A percentile compares a stretch with the other conserved stretches of the same genome.
Evolutionary conservation across 2,329 filamentous ascomycete species (phyloP).

Genomic region (Dryadomyces sulphureus): DNA sequence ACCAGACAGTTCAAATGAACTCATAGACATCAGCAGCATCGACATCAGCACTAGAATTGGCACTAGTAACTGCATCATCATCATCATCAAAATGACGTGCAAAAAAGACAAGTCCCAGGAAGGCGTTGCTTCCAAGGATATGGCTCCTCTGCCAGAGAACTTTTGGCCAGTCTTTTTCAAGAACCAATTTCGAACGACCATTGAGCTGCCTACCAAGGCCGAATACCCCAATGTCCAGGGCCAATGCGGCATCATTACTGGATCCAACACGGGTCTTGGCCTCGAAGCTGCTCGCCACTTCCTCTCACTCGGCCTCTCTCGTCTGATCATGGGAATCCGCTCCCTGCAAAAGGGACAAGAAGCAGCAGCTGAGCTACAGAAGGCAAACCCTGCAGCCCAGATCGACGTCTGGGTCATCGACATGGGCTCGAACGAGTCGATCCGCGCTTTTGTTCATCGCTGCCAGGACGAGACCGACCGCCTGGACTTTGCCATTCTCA

Average conservation of each 20-base stretch:
- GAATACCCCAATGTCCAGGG: background rate
- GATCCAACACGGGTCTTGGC: conserved; percentile 10
- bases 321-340: conserved; percentile 10
- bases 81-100: too few species aligned
- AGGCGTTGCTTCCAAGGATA: conserved; percentile 5
- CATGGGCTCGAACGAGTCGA: conserved; percentile 19
- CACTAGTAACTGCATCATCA: too few species aligned
- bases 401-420: conserved; percentile 25
- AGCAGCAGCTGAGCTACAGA: background rate
- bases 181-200: conserved; percentile 8
- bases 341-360: background rate
- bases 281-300: conserved; percentile 9
- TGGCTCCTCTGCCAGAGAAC: background rate
- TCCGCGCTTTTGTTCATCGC: conserved; percentile 18
- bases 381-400: conserved; percentile 1
- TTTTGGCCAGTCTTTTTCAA: conserved; percentile 5
- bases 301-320: conserved; percentile 5
- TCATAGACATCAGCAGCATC: too few species aligned
- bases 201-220: conserved; percentile 3
- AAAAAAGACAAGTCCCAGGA: too few species aligned
- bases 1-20: too few species aligned
- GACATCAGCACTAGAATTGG: too few species aligned
- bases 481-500: conserved; percentile 7
- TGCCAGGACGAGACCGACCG: background rate
- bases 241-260: conserved; percentile 7